A percentile compares a stretch with the other conserved stretches of the same genome.
phyloP scores from a whole-genome alignment of 768 basidiomycete genomes.

The Calvatia gigantea region DNA sequence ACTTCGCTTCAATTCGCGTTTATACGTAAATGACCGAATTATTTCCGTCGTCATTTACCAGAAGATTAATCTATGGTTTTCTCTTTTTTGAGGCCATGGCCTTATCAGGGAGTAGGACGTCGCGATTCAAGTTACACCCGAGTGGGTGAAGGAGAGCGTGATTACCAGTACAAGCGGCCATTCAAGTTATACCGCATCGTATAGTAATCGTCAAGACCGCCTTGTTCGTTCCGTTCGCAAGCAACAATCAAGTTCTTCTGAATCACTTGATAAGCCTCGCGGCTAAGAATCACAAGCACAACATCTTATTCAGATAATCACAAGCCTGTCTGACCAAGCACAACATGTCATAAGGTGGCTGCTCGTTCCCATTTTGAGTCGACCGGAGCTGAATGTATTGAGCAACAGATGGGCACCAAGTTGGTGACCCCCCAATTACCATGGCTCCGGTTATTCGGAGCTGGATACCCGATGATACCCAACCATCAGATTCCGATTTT shows the following conservation, averaged over 20 bases:
- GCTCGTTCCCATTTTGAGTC: not conserved
- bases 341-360: not conserved
- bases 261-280: not conserved
- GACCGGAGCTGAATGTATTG: not conserved
- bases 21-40: constrained; percentile 19
- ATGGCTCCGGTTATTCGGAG: not conserved
- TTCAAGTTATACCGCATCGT: not conserved
- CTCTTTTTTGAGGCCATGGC: not conserved
- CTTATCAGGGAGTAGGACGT: not conserved
- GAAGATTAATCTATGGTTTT: not conserved
- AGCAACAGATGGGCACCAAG: not conserved
- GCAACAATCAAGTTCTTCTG: not conserved
- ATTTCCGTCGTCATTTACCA: not conserved
- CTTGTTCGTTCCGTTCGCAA: not conserved
- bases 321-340: not conserved
- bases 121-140: not conserved
- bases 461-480: not conserved
- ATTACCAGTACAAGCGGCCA: not conserved
- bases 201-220: not conserved
- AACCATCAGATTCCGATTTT: no score
- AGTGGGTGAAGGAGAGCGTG: not conserved
- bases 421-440: not conserved
- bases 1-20: constrained; percentile 52
- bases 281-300: not conserved
- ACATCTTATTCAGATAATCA: not conserved